Base-by-base conservation (phyloP, 2,329 filamentous ascomycete species). In the Apiospora aurea region DNA sequence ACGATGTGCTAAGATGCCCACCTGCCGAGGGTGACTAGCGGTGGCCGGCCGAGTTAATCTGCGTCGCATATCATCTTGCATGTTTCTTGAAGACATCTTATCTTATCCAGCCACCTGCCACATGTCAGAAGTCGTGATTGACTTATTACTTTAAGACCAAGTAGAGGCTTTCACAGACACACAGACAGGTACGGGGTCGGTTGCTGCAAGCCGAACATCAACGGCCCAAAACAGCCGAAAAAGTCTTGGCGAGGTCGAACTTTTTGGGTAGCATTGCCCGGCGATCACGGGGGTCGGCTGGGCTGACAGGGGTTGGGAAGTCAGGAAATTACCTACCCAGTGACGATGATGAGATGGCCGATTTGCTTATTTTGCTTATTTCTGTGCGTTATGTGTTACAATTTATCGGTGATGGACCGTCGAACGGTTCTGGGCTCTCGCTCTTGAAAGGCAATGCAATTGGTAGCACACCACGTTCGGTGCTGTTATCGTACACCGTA, bases 241-340 rank as follows among this genome's bases (percentile, higher is more conserved):
- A n/a, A 41, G 10, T n/a, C 57, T 64, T 64, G 34, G 57, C 57
- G 18, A 38, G 57, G 57, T 34, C 34, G 34, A 2, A 5, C 38
- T 38, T n/a, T 41, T 38, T n/a, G 34, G 57, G 57, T 64, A 41
- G 18, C 21, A 41, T 14, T 64, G 11, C 29, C n/a, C 57, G 57
- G 41, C 57, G 57, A 64, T 64, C 57, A 64, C 57, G 57, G 41
- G 57, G 49, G 57, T 11, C n/a, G 51, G 51, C 51, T 18, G 51
- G 51, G 51, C 51, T 18, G 51, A 57, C 51, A 24, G 26, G 51
- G 51, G 26, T 34, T 57, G 16, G 51, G 51, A 43, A 43, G 10
- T n/a, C 10, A n/a, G 46, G 57, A 64, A 41, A 64, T 64, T 64
- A 41, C 57, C 57, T 11, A 64, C 16, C 53, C 53, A n/a, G 53